Conservation (phyloP, 2,329 filamentous ascomycete species). For the Aspergillus alliaceus region DNA sequence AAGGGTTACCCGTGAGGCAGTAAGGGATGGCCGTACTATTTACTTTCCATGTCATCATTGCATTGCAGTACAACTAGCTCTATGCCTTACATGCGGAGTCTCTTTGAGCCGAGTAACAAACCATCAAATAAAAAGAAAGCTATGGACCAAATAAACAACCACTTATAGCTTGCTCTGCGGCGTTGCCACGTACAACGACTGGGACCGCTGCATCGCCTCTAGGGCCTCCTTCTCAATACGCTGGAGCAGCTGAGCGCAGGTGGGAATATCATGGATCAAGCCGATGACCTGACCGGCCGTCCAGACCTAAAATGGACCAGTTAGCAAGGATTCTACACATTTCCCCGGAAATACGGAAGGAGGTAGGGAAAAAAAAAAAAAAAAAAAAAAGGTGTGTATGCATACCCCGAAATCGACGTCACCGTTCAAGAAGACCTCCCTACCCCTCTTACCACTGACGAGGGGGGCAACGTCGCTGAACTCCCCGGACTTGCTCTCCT, state of each 20-base stretch:
- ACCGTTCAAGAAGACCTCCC: constrained; percentile 88
- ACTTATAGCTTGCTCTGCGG: constrained; percentile 57
- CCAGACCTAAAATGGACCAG: constrained; percentile 68
- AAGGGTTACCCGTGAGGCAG: background rate
- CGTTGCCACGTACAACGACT: constrained; percentile 51
- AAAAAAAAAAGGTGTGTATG: constrained; percentile 33
- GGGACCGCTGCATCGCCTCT: constrained; percentile 61
- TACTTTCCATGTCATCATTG: background rate
- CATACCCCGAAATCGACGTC: constrained; percentile 86
- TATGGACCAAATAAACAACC: background rate
- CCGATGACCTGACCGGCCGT: constrained; percentile 95
- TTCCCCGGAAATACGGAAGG: constrained; percentile 12
- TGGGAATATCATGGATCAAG: constrained; percentile 79
- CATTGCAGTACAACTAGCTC: background rate
- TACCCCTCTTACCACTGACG: constrained; percentile 86
- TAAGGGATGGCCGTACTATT: background rate
- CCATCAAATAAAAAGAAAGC: background rate
- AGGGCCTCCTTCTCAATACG: constrained; percentile 78
- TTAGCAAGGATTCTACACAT: constrained; percentile 1
- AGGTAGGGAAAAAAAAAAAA: background rate
- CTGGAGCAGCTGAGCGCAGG: constrained; percentile 66
- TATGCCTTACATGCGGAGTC: background rate
- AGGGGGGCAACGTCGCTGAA: constrained; percentile 85
- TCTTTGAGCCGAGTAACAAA: background rate
- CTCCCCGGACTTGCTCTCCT: constrained; percentile 77